Evolutionary conservation across 2,329 filamentous ascomycete species (phyloP).

Genomic region (Penicillium sumatraense): DNA sequence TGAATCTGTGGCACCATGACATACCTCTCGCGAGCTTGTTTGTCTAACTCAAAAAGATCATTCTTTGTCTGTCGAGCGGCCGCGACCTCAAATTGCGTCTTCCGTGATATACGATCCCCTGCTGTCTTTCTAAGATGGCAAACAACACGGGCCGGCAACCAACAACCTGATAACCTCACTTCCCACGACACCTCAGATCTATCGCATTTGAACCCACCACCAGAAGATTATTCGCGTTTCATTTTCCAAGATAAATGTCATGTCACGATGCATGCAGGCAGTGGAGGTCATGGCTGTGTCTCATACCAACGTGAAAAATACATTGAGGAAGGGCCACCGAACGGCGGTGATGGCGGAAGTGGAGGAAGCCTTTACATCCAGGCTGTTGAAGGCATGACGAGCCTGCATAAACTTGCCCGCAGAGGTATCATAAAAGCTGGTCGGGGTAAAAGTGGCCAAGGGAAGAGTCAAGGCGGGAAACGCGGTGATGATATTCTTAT

Average conservation of each 20-base stretch:
- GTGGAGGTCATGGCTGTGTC: conserved; percentile 88
- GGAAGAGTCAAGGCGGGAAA: conserved; percentile 63
- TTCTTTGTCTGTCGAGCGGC: conserved; percentile 20
- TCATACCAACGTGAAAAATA: conserved; percentile 93
- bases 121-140: conserved; percentile 26
- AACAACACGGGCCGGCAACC: conserved; percentile 20
- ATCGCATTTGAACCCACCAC: conserved; percentile 75
- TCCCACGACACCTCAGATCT: conserved; percentile 25
- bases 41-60: conserved; percentile 14
- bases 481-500: conserved; percentile 86
- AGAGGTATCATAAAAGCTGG: conserved; percentile 63
- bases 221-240: conserved; percentile 80
- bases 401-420: conserved; percentile 86
- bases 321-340: conserved; percentile 83
- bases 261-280: conserved; percentile 76
- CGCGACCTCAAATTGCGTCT: conserved; percentile 15
- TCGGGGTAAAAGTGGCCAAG: conserved; percentile 52
- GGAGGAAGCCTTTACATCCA: conserved; percentile 95
- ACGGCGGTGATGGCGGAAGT: conserved; percentile 90
- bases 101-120: conserved; percentile 9
- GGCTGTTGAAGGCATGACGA: conserved; percentile 87
- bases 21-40: conserved; percentile 9
- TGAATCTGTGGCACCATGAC: conserved; percentile 8
- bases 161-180: conserved; percentile 12
- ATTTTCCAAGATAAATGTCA: conserved; percentile 87